A percentile compares a stretch with the other conserved stretches of the same genome.
These are phyloP conservation scores for Chondrus crispus DNA, from an alignment of 23 red algal species.

Conservation along the genomic window DNA sequence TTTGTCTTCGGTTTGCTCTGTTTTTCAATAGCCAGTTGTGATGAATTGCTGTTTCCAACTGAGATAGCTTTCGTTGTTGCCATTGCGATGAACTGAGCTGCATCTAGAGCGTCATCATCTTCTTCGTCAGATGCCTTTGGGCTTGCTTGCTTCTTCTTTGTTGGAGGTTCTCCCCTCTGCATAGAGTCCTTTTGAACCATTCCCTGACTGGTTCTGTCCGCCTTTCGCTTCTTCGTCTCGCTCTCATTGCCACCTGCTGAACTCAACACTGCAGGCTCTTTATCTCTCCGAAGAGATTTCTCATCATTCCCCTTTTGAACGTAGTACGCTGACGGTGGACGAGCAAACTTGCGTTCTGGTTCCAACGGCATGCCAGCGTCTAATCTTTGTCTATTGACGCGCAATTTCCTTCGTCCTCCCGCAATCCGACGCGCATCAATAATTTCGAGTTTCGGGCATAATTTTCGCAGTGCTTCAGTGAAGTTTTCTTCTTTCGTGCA, in stretches of 20 bases:
- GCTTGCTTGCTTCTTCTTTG: background rate
- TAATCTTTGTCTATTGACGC: slow-evolving; percentile 40
- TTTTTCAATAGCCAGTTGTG: no score
- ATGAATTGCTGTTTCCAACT: no score
- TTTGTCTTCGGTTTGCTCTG: no score
- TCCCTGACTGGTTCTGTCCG: background rate
- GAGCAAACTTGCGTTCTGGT: slow-evolving; percentile 26
- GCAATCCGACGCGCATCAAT: slow-evolving; percentile 35
- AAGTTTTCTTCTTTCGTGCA: background rate
- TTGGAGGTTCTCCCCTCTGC: background rate
- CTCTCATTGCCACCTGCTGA: no score
- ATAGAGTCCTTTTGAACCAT: no score
- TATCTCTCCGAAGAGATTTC: no score
- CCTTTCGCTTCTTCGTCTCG: background rate
- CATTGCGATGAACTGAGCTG: background rate
- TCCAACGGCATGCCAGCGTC: slow-evolving; percentile 40
- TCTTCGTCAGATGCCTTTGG: background rate
- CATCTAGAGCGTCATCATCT: background rate
- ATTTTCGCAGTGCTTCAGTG: background rate
- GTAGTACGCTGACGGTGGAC: slow-evolving; percentile 10
- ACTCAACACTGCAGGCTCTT: no score
- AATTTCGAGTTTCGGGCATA: slow-evolving; percentile 7
- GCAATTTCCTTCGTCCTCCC: slow-evolving; percentile 53
- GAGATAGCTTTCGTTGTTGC: background rate
- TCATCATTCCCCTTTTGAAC: background rate